phyloP scores from a whole-genome alignment of 2,329 filamentous ascomycete genomes.

The Monosporascus sp. region DNA sequence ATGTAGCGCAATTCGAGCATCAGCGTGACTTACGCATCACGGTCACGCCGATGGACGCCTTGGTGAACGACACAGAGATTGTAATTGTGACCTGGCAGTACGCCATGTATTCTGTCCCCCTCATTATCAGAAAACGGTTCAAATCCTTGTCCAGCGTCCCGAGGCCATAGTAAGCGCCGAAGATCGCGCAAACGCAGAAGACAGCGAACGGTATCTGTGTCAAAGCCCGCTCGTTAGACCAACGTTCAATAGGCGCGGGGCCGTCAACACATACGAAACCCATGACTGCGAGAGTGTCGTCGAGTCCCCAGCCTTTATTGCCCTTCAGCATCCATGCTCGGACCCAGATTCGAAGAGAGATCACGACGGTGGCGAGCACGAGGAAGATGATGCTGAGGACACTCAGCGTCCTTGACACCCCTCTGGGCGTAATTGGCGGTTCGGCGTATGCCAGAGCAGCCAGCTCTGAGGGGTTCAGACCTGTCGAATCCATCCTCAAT shows the following conservation, averaged over 20 bases:
- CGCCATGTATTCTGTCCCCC: neutral
- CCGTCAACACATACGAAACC: neutral
- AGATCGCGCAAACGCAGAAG: neutral
- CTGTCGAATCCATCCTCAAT: neutral
- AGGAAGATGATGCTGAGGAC: neutral
- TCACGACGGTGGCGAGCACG: neutral
- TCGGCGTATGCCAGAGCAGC: neutral
- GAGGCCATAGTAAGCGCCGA: neutral
- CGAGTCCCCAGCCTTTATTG: neutral
- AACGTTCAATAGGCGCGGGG: neutral
- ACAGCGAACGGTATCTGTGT: neutral
- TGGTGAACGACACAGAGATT: neutral
- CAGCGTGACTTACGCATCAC: neutral
- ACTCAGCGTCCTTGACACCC: neutral
- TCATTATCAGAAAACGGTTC: neutral
- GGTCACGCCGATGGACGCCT: neutral
- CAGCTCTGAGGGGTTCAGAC: neutral
- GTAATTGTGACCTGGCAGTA: neutral
- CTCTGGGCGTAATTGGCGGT: slow-evolving; percentile 7
- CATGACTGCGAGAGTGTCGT: neutral
- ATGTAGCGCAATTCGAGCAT: neutral
- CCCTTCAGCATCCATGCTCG: neutral
- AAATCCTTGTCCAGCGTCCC: neutral
- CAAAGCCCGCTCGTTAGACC: too few relatives aligned
- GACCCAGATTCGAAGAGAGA: neutral